Conservation (phyloP, 495 filamentous ascomycete genomes). For the Daldinia decipiens region DNA sequence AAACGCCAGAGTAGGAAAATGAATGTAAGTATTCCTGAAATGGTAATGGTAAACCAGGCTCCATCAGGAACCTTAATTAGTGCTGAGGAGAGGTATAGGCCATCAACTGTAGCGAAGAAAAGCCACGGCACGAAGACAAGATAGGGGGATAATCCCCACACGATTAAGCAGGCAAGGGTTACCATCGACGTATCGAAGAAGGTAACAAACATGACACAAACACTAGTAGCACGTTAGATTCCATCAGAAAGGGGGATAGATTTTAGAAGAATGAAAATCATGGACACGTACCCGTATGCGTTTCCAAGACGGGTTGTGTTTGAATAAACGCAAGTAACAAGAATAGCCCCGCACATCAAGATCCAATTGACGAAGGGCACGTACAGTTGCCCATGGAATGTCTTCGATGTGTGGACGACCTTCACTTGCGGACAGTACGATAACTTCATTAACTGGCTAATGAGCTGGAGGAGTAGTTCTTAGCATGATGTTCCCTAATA, state of each 20-base stretch:
- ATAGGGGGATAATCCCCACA: constrained; percentile 69
- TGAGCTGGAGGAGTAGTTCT: constrained; percentile 55
- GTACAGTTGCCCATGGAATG: constrained; percentile 76
- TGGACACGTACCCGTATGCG: constrained; percentile 50
- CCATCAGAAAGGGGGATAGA: constrained; percentile 52
- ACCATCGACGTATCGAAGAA: constrained; percentile 80
- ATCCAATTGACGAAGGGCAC: constrained; percentile 78
- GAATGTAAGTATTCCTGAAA: constrained; percentile 66
- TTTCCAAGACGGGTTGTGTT: constrained; percentile 67
- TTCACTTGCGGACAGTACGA: constrained; percentile 81
- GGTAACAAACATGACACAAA: constrained; percentile 79
- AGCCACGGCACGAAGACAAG: constrained; percentile 71
- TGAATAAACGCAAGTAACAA: constrained; percentile 76
- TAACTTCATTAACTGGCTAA: constrained; percentile 77
- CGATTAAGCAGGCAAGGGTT: constrained; percentile 71
- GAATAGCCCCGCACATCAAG: constrained; percentile 77
- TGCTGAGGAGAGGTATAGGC: constrained; percentile 71
- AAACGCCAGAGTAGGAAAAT: constrained; percentile 78
- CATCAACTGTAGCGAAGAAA: constrained; percentile 69
- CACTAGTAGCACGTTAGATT: constrained; percentile 49
- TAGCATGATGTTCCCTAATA: constrained; percentile 5
- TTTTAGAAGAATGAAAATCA: background rate
- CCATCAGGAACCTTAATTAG: constrained; percentile 76
- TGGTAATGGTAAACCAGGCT: constrained; percentile 77
- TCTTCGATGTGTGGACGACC: constrained; percentile 70